Conservation (phyloP, 331 rosid genomes). For the Malus hybrid region DNA sequence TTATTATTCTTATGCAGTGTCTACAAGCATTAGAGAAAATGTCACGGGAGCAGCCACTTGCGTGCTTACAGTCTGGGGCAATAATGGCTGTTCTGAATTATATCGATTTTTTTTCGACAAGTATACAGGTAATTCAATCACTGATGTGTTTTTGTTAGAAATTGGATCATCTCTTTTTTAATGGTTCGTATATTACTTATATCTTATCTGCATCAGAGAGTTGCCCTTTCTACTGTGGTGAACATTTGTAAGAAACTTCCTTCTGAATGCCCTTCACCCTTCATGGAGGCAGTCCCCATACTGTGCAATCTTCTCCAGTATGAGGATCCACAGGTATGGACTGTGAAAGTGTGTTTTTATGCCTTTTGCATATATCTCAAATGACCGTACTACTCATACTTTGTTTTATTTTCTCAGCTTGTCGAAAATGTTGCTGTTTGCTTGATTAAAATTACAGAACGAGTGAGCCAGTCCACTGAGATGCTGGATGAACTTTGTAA, state of each 20-base stretch:
- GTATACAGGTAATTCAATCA: constrained; percentile 57
- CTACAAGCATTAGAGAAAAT: constrained; percentile 96
- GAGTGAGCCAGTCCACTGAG: constrained; percentile 54
- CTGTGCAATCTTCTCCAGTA: constrained; percentile 89
- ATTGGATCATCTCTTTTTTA: neutral
- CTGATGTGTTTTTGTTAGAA: neutral
- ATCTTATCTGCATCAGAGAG: constrained; percentile 46
- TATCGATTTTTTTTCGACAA: constrained; percentile 92
- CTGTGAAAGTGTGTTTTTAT: neutral
- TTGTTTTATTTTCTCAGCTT: constrained; percentile 47
- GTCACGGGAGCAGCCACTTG: constrained; percentile 91
- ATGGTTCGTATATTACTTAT: constrained; percentile 1
- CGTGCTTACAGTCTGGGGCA: constrained; percentile 88
- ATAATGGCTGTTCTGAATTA: constrained; percentile 79
- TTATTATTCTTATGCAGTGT: constrained; percentile 44
- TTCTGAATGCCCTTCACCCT: constrained; percentile 63
- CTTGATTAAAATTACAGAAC: constrained; percentile 73
- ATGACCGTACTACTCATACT: constrained; percentile 5
- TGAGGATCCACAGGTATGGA: constrained; percentile 81
- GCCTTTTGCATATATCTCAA: neutral
- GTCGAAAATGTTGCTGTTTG: constrained; percentile 79
- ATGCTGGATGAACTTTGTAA: constrained; percentile 81
- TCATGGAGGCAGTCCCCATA: constrained; percentile 91
- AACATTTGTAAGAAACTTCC: constrained; percentile 93
- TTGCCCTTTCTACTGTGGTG: constrained; percentile 90